Base-by-base conservation (phyloP, 78 protist genomes). In the Dictyostelium brefeldianum region DNA sequence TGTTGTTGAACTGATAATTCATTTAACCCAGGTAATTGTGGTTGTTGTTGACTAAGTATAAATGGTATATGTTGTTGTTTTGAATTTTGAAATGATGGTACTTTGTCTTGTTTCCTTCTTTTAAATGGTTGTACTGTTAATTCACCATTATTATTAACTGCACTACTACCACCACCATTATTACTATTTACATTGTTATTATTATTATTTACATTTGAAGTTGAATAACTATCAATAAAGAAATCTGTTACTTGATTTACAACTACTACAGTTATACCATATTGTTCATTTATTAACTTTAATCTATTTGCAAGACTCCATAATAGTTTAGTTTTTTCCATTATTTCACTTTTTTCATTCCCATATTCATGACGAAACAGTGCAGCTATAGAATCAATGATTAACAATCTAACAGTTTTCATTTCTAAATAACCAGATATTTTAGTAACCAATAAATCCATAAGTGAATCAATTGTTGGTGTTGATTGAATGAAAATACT, bases 311-410 rank as follows among this genome's bases (percentile, higher is more conserved):
- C 78, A 3, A 85, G 22, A 43, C 69, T 65, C 78, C 81, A 85
- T 18, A 85, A 74, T 29, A 64, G 18, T 43, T 85, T 85, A 6
- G 84, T 70, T 25, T 62, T 85, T 65, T 85, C 92, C 2, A 85
- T 57, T 31, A 77, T 25, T 31, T 84, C 91, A 12, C 54, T 57
- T 3, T 54, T 46, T 41, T 85, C 92, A 27, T 74, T 75, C 1
- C 92, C 92, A 85, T 43, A 85, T 31, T 85, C 92, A 4, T 81
- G 64, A 11, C 92, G 22, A 46, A 85, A 14, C 12, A 91, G 65
- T 18, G 95, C 90, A 7, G 95, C 95, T 0, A 91, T 81, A 7
- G 95, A 91, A 79, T 91, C 95, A n/a, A 91, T 51, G 9, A 91
- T 71, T 4, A 91, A 15, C n/a, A 91, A 22, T 59, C 83, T 67